Evolutionary conservation across 2,329 filamentous ascomycete genomes (phyloP).

Genomic region (Xylariales sp.): DNA sequence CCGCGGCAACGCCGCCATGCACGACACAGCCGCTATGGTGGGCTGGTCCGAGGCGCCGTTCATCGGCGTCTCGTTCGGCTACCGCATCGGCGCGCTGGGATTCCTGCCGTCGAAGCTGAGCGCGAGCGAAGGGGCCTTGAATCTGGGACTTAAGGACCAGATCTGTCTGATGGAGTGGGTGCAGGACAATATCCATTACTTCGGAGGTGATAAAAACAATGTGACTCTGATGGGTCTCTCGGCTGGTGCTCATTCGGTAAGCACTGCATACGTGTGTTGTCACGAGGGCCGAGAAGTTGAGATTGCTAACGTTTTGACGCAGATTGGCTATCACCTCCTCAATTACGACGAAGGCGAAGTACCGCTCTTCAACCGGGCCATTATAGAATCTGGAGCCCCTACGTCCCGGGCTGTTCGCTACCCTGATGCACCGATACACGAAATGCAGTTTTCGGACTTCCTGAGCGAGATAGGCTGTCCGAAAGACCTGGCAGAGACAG

Average conservation of each 20-base stretch:
- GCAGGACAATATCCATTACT: constrained; percentile 46
- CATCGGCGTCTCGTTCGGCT: constrained; percentile 43
- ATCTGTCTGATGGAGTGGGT: constrained; percentile 48
- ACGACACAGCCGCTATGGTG: constrained; percentile 47
- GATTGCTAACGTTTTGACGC: too few relatives aligned
- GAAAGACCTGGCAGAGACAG: constrained; percentile 35
- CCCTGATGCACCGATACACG: constrained; percentile 42
- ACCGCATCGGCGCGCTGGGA: constrained; percentile 54
- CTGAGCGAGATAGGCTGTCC: constrained; percentile 39
- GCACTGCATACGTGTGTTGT: background rate
- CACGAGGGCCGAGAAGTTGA: background rate
- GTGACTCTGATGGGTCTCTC: constrained; percentile 46
- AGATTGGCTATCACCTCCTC: constrained; percentile 55
- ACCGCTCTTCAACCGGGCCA: constrained; percentile 30
- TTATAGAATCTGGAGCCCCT: constrained; percentile 34
- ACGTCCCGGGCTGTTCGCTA: constrained; percentile 33
- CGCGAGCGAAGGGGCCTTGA: constrained; percentile 48
- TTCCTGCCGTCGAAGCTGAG: constrained; percentile 52
- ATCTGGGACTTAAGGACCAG: constrained; percentile 53
- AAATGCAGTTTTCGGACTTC: constrained; percentile 43
- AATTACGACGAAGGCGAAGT: constrained; percentile 28
- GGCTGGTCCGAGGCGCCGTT: constrained; percentile 39
- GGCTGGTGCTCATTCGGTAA: constrained; percentile 48
- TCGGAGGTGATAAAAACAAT: constrained; percentile 46
- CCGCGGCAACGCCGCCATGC: constrained; percentile 32